Percentiles rank a stretch among this genome's conserved stretches.
These are phyloP conservation scores for Geosmithia flava DNA, from an alignment of 2,329 filamentous ascomycete genomes.

Conservation along the genomic window DNA sequence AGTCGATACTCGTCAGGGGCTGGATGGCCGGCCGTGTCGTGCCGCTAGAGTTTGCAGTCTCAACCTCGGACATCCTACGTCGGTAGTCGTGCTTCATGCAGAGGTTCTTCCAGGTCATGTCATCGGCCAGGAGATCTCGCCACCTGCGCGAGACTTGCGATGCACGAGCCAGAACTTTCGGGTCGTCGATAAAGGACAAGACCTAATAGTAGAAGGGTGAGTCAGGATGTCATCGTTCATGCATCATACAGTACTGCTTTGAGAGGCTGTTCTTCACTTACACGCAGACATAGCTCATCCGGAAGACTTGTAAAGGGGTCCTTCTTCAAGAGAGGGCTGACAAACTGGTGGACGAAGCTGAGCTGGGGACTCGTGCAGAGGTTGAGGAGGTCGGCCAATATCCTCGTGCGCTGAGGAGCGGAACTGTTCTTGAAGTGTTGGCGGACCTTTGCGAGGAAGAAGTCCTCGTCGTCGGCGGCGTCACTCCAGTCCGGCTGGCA, in stretches of 20 bases:
- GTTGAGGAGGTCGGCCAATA: conserved; percentile 81
- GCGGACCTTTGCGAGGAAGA: conserved; percentile 67
- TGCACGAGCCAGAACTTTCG: conserved; percentile 81
- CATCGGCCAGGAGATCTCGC: conserved; percentile 86
- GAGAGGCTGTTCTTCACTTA: conserved; percentile 30
- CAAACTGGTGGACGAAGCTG: conserved; percentile 92
- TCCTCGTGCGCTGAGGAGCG: conserved; percentile 62
- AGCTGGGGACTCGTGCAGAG: conserved; percentile 91
- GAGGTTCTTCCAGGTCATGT: conserved; percentile 96
- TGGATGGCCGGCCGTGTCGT: conserved; percentile 16
- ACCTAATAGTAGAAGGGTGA: conserved; percentile 44
- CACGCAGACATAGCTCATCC: conserved; percentile 81
- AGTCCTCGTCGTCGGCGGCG: conserved; percentile 69
- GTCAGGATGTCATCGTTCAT: too few relatives aligned
- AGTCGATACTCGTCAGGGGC: conserved; percentile 18
- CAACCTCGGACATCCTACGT: conserved; percentile 41
- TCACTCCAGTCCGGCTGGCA: conserved; percentile 62
- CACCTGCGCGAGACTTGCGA: conserved; percentile 94
- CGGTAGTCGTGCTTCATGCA: conserved; percentile 92
- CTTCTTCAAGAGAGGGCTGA: conserved; percentile 87
- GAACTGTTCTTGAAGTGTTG: conserved; percentile 70
- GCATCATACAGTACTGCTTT: not conserved
- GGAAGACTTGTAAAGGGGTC: conserved; percentile 89
- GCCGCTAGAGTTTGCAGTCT: conserved; percentile 16
- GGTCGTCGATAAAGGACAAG: conserved; percentile 92